phyloP scores from a whole-genome alignment of 1,284 basidiomycete genomes.

The Phellopilus nigrolimitatus region DNA sequence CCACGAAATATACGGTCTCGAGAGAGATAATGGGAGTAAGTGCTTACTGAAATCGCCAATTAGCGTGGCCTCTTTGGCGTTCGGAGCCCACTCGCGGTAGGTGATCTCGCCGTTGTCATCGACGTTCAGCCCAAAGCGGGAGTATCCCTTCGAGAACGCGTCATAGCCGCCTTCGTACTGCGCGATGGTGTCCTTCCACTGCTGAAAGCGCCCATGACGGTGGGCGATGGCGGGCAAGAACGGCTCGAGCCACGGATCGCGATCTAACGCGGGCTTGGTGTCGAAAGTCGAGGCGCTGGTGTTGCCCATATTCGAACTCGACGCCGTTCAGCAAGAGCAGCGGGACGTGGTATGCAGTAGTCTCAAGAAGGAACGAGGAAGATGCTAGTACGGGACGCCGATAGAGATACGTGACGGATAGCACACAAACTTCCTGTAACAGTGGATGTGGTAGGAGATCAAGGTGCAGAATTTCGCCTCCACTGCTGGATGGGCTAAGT shows the following conservation, averaged over 20 bases:
- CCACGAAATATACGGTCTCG: conserved; percentile 11
- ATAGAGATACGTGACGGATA: not conserved
- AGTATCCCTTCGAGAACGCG: conserved; percentile 83
- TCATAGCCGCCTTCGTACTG: conserved; percentile 85
- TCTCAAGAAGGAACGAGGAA: not conserved
- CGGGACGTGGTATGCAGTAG: too few species aligned
- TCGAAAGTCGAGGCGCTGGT: conserved; percentile 32
- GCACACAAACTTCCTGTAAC: not conserved
- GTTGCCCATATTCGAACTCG: not conserved
- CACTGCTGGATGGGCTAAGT: not conserved
- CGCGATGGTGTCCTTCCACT: conserved; percentile 73
- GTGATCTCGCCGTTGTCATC: conserved; percentile 63
- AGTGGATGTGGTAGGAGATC: not conserved
- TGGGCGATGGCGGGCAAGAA: conserved; percentile 68
- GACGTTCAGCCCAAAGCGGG: conserved; percentile 81
- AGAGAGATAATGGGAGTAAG: conserved; percentile 8
- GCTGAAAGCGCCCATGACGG: conserved; percentile 67
- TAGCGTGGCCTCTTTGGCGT: conserved; percentile 75
- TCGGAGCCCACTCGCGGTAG: conserved; percentile 97
- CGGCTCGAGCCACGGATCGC: conserved; percentile 74
- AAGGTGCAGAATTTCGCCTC: not conserved
- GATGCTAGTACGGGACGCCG: too few species aligned
- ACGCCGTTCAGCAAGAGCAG: not conserved
- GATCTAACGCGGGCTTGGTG: conserved; percentile 48
- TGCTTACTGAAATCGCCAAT: conserved; percentile 95